Percentiles rank a stretch among this genome's conserved stretches.
These are phyloP conservation scores for Pezicula rhizophila DNA, from an alignment of 2,329 filamentous ascomycete species.

Conservation along the genomic window DNA sequence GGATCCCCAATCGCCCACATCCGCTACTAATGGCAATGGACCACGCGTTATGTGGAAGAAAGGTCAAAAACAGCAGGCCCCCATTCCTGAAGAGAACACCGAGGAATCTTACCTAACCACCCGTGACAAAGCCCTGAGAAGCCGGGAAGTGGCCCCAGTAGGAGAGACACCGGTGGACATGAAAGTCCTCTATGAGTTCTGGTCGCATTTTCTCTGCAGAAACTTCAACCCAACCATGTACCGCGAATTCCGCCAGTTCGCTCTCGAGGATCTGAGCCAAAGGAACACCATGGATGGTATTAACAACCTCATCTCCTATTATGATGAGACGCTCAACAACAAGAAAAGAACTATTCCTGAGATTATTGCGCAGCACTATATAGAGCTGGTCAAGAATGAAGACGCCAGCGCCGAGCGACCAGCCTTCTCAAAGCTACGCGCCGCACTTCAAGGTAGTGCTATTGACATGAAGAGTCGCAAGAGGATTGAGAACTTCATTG, in stretches of 20 bases:
- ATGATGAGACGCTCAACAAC: conserved; percentile 50
- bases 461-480: conserved; percentile 51
- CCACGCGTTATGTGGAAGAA: conserved; percentile 33
- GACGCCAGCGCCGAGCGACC: conserved; percentile 31
- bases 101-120: conserved; percentile 32
- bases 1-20: conserved; percentile 16
- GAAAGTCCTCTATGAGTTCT: conserved; percentile 67
- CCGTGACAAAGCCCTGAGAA: conserved; percentile 32
- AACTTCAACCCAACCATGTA: conserved; percentile 75
- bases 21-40: conserved; percentile 15
- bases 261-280: conserved; percentile 55
- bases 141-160: conserved; percentile 28
- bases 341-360: conserved; percentile 41
- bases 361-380: conserved; percentile 47
- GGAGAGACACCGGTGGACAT: conserved; percentile 47
- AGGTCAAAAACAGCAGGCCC: conserved; percentile 25
- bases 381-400: conserved; percentile 46
- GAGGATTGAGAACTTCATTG: conserved; percentile 46
- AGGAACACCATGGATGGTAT: conserved; percentile 50
- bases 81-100: conserved; percentile 27
- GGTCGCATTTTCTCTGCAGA: conserved; percentile 65
- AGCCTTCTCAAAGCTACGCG: conserved; percentile 44
- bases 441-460: conserved; percentile 46
- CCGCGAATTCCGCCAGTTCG: conserved; percentile 63
- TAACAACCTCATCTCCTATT: conserved; percentile 59